Conservation (phyloP, 768 basidiomycete genomes). For the Tricholoma matsutake region DNA sequence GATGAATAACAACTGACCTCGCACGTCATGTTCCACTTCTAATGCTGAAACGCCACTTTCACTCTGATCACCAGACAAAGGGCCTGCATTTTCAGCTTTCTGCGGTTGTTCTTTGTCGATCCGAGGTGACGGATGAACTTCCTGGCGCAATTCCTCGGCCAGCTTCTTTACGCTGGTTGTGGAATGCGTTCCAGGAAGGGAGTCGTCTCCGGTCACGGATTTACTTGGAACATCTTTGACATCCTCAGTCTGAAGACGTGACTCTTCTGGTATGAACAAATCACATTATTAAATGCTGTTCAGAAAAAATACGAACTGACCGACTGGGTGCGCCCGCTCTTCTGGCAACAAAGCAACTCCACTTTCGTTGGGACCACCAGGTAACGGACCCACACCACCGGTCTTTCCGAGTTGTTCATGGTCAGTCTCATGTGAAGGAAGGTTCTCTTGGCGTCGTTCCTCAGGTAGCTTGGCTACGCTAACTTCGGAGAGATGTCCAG, state of each 20-base stretch:
- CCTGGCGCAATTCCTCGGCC: slow-evolving; percentile 40
- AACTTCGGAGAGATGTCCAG: slow-evolving; percentile 42
- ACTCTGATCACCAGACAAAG: no score
- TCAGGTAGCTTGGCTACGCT: slow-evolving; percentile 49
- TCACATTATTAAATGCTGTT: neutral
- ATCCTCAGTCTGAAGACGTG: neutral
- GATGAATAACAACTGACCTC: neutral
- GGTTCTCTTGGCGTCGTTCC: slow-evolving; percentile 29
- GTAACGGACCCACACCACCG: slow-evolving; percentile 11
- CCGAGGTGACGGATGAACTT: slow-evolving; percentile 12
- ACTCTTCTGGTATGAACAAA: neutral
- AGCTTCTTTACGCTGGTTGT: slow-evolving; percentile 45
- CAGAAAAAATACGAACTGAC: neutral
- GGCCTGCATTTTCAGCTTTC: no score
- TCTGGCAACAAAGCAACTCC: slow-evolving; percentile 15
- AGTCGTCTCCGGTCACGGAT: slow-evolving; percentile 39
- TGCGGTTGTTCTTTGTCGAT: no score
- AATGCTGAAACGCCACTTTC: slow-evolving; percentile 10
- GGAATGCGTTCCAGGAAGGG: slow-evolving; percentile 42
- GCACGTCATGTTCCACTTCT: slow-evolving; percentile 9
- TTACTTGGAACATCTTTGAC: slow-evolving; percentile 12
- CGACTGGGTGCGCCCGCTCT: slow-evolving; percentile 7
- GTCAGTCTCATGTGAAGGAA: slow-evolving; percentile 17
- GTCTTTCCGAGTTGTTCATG: slow-evolving; percentile 13
- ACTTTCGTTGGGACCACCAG: slow-evolving; percentile 15